Evolutionary conservation across 768 basidiomycete genomes (phyloP).

Genomic region (Epithele typhae): DNA sequence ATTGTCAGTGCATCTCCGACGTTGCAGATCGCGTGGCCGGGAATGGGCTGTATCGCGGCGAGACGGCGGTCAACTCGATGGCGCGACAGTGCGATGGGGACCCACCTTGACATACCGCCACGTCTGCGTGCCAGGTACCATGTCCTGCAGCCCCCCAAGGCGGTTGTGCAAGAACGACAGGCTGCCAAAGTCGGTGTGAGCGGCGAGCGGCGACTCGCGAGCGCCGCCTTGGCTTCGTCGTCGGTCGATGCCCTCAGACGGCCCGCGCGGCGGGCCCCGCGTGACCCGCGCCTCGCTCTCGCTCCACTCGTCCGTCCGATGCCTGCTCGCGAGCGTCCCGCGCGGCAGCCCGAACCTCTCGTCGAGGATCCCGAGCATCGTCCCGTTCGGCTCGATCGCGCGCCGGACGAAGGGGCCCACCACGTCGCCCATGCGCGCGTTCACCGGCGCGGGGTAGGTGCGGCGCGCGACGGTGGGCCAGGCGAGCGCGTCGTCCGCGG

Average conservation of each 20-base stretch:
- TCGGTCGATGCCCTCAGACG: constrained; percentile 21
- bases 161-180: constrained; percentile 66
- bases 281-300: constrained; percentile 31
- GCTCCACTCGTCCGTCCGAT: constrained; percentile 24
- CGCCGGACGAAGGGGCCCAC: constrained; percentile 26
- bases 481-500: constrained; percentile 34
- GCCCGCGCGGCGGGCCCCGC: constrained; percentile 24
- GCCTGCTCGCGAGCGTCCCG: constrained; percentile 24
- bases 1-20: constrained; percentile 55
- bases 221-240: too few species aligned
- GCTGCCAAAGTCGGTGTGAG: constrained; percentile 35
- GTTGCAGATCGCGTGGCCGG: constrained; percentile 31
- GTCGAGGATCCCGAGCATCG: constrained; percentile 27
- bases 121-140: constrained; percentile 51
- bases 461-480: constrained; percentile 28
- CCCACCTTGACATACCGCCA: constrained; percentile 67
- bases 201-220: constrained; percentile 28
- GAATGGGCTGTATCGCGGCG: constrained; percentile 20
- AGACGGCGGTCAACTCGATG: background rate
- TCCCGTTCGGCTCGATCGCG: constrained; percentile 26
- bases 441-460: constrained; percentile 28
- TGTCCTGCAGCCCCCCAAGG: constrained; percentile 66
- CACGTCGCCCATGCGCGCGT: constrained; percentile 24
- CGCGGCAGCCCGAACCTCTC: constrained; percentile 28
- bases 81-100: background rate